Base-by-base conservation (phyloP, 2,329 filamentous ascomycete genomes). In the Metarhizium guizhouense region DNA sequence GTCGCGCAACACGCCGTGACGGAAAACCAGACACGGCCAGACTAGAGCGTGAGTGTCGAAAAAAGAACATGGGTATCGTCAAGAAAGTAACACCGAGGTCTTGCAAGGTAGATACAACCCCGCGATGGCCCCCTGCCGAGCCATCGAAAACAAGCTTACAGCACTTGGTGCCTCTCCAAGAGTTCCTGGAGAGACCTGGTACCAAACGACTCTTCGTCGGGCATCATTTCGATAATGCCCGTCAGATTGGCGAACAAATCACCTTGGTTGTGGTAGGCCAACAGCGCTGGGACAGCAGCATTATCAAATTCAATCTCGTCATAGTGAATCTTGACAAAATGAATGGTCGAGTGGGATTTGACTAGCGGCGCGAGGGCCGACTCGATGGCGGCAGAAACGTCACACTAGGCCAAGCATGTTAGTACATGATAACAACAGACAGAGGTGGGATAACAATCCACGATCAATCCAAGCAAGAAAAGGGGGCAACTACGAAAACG, bases 261-360 rank as follows among this genome's bases (percentile, higher is more conserved):
- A 54, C 91, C 92, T 66, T 86, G 83, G 64, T 86, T 89, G 57
- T 85, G 85, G 75, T 99, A 99, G 11, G 89, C 93, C 51, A 97
- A 77, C 42, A 97, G 77, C 4, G 94, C 90, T 0, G 94, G 94
- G 2, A 96, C 88, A 49, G 87, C 86, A 36, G 91, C 88, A 57
- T 88, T 84, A 68, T 96, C 90, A 77, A 97, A 96, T 69, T 97
- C 92, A 42, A 96, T 95, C 57, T 96, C 92, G 59, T 88, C 85
- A 68, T 90, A 90, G 71, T 95, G 86, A 51, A 97, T 82, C 74
- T 93, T 95, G 74, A 97, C 82, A 67, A 99, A 97, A 66, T 89
- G 90, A 38, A 88, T 82, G 10, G 84, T 81, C 25, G 83, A 78
- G 67, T 96, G 78, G 58, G 81, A 77, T 59, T 79, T 76, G 47